These are phyloP conservation scores for Cymbidium sinense DNA, from an alignment of 106 monocot genomes.

Conservation along the genomic window DNA sequence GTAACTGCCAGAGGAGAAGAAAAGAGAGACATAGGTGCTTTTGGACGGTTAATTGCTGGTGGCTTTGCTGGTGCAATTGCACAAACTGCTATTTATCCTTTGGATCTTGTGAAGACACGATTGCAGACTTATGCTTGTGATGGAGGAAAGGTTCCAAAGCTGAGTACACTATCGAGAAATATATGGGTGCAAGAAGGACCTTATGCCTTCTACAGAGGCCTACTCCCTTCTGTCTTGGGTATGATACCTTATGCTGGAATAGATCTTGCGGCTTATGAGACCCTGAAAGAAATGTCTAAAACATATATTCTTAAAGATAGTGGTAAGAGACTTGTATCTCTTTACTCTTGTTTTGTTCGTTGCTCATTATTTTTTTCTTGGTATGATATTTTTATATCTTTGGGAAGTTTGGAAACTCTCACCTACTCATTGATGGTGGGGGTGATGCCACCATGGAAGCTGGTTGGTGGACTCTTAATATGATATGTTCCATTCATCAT, in stretches of 20 bases:
- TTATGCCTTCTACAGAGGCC: constrained; percentile 81
- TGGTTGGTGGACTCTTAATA: background rate
- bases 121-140: constrained; percentile 62
- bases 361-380: background rate
- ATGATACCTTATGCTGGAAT: constrained; percentile 98
- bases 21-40: constrained; percentile 70
- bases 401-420: background rate
- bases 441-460: background rate
- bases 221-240: constrained; percentile 82
- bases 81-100: constrained; percentile 88
- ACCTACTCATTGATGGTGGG: background rate
- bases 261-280: constrained; percentile 90
- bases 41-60: constrained; percentile 71
- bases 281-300: constrained; percentile 83
- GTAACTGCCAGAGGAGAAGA: constrained; percentile 48
- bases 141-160: constrained; percentile 51
- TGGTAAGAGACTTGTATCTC: constrained; percentile 28
- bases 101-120: constrained; percentile 90
- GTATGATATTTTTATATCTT: background rate
- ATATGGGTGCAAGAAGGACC: constrained; percentile 89
- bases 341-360: background rate
- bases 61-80: constrained; percentile 89
- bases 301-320: constrained; percentile 69
- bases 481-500: background rate
- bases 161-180: constrained; percentile 56